Percentiles rank a stretch among this genome's conserved stretches.
These are phyloP conservation scores for Polytrichum formosum DNA, from an alignment of 225 moss, liverwort and hornwort genomes.

Conservation along the genomic window DNA sequence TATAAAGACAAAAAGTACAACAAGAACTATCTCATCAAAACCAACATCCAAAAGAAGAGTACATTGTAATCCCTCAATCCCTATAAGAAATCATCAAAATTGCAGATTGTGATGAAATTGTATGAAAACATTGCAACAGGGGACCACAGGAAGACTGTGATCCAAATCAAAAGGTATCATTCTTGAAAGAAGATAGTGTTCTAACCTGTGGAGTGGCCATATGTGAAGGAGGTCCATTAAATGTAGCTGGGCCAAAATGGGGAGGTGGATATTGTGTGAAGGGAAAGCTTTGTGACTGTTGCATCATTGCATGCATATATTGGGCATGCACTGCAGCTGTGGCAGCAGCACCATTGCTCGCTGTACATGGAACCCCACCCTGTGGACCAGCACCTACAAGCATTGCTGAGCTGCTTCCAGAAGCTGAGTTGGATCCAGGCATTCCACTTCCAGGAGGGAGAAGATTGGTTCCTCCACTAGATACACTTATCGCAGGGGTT, in stretches of 20 bases:
- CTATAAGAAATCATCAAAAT: too few species aligned
- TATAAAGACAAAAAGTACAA: too few species aligned
- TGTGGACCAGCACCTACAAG: constrained; percentile 32
- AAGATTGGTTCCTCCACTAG: constrained; percentile 38
- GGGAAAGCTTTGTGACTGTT: constrained; percentile 67
- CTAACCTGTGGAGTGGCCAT: constrained; percentile 66
- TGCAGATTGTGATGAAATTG: too few species aligned
- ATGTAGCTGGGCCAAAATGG: constrained; percentile 59
- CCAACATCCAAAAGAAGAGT: too few species aligned
- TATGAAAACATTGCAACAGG: too few species aligned
- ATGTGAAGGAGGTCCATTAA: constrained; percentile 47
- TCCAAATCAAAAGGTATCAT: neutral
- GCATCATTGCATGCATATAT: constrained; percentile 83
- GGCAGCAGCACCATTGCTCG: constrained; percentile 35
- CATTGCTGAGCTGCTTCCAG: constrained; percentile 28
- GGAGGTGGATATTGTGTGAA: constrained; percentile 58
- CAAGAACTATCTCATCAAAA: too few species aligned
- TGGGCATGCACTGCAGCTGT: constrained; percentile 70
- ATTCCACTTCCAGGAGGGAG: constrained; percentile 4
- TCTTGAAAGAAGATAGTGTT: neutral
- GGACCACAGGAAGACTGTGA: neutral
- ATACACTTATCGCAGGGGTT: constrained; percentile 8
- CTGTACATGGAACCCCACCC: constrained; percentile 20
- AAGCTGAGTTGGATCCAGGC: constrained; percentile 16
- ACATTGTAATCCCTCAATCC: too few species aligned